phyloP scores from a whole-genome alignment of 495 filamentous ascomycete genomes.

The Cercophora newfieldiana region DNA sequence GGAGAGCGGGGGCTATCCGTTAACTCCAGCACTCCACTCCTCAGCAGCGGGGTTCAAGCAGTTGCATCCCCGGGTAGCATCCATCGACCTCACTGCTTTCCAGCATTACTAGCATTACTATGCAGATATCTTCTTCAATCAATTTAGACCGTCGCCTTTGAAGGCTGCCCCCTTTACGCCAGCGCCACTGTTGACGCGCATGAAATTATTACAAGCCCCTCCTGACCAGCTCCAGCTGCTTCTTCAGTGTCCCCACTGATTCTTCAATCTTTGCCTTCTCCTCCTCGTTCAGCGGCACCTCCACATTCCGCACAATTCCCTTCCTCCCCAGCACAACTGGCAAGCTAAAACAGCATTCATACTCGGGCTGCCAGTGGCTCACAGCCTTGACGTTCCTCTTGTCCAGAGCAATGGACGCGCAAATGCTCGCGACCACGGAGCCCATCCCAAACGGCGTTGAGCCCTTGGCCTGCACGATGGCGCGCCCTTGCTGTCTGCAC shows the following conservation, averaged over 20 bases:
- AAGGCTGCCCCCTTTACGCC: too few relatives aligned
- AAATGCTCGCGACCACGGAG: slow-evolving; percentile 38
- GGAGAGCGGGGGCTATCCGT: too few relatives aligned
- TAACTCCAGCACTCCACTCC: too few relatives aligned
- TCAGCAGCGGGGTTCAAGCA: too few relatives aligned
- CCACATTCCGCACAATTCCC: slow-evolving; percentile 32
- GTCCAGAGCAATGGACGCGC: slow-evolving; percentile 39
- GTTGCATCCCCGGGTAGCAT: too few relatives aligned
- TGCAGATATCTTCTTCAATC: too few relatives aligned
- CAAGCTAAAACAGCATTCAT: slow-evolving; percentile 39
- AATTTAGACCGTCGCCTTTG: too few relatives aligned
- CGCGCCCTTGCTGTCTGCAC: slow-evolving; percentile 32
- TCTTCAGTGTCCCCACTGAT: slow-evolving; percentile 32
- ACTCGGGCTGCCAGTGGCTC: slow-evolving; percentile 38
- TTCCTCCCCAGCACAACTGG: slow-evolving; percentile 38
- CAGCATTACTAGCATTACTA: too few relatives aligned
- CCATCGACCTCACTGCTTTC: too few relatives aligned
- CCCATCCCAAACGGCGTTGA: slow-evolving; percentile 45
- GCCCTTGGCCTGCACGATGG: slow-evolving; percentile 42
- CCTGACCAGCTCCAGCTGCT: slow-evolving; percentile 28
- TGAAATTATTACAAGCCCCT: too few relatives aligned
- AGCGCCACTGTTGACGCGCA: too few relatives aligned
- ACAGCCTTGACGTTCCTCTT: slow-evolving; percentile 32
- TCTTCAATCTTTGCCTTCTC: slow-evolving; percentile 30
- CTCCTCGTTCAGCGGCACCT: slow-evolving; percentile 28